Base-by-base conservation (phyloP, 352 stramenopile genomes). In the Phytophthora chlamydospora region DNA sequence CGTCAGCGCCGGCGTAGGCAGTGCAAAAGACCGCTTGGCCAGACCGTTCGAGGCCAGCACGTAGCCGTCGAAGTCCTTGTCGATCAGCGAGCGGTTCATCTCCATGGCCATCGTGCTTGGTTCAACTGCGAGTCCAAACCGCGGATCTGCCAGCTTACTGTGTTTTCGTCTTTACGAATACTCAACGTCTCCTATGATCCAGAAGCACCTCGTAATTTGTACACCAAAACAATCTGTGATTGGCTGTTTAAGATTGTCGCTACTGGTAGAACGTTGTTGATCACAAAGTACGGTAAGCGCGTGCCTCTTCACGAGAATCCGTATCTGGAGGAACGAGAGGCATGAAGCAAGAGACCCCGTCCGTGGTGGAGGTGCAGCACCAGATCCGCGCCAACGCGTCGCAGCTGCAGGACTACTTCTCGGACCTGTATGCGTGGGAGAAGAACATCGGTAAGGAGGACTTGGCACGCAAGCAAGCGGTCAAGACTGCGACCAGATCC, bases 381-480 rank as follows among this genome's bases (percentile, higher is more conserved):
- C 83, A 95, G 67, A 95, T 95, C 62, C 79, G 85, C 38, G 65
- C 79, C 27, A 95, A 94, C 29, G 85, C 86, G 32, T 77, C 86
- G 11, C 73, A 90, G 55, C 52, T 93, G 41, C 80, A 92, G 54
- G 80, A 93, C 49, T 91, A 93, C 52, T 87, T 94, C 45, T 73
- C 68, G 14, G 83, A 91, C 50, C 63, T 95, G 16, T 91, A 90
- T 44, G 61, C 71, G 7, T 95, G 88, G 87, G 84, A 96, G 58
- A 89, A 90, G 59, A 68, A 32, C 9, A 90, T 95, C 51, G 39
- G 31, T 17, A 76, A 90, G 53, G 62, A 90, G 14, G 78, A 94
- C 48, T 56, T 36, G 6, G 58, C 50, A 39, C 68, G 68, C 33
- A 79, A 81, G 34, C n/a, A 42, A 34, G 43, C 36, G 6, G 33